These are phyloP conservation scores for Metschnikowia chrysomelidarum DNA, from an alignment of 805 yeast species.

Conservation along the genomic window DNA sequence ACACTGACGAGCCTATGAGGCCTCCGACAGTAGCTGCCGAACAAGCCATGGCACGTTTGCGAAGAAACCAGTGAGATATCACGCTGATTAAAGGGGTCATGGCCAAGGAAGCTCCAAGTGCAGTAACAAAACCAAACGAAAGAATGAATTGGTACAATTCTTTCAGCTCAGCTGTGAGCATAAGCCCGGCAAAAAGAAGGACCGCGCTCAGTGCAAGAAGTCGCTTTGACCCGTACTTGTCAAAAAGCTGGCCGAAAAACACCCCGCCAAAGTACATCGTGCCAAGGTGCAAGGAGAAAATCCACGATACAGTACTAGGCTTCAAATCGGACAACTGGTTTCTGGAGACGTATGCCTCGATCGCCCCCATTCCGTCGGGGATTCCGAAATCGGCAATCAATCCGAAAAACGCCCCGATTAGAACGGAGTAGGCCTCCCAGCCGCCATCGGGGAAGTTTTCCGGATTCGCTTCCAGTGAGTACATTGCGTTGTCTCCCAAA, in stretches of 20 bases:
- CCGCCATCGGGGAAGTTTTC: slow-evolving; percentile 27
- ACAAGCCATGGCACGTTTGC: slow-evolving; percentile 43
- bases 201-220: slow-evolving; percentile 38
- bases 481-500: no score
- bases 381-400: slow-evolving; percentile 23
- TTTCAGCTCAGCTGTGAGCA: slow-evolving; percentile 44
- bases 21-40: slow-evolving; percentile 51
- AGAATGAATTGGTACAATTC: slow-evolving; percentile 50
- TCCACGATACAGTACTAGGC: slow-evolving; percentile 22
- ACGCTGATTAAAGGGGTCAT: slow-evolving; percentile 45
- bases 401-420: slow-evolving; percentile 23
- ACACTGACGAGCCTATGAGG: slow-evolving; percentile 50
- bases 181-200: slow-evolving; percentile 36
- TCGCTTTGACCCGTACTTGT: slow-evolving; percentile 41
- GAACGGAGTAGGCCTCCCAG: slow-evolving; percentile 21
- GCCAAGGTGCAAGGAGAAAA: slow-evolving; percentile 21
- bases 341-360: slow-evolving; percentile 20
- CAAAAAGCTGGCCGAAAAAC: slow-evolving; percentile 47
- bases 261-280: slow-evolving; percentile 26
- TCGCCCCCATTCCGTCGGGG: slow-evolving; percentile 23
- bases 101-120: slow-evolving; percentile 42
- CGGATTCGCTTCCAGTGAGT: slow-evolving; percentile 13
- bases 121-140: slow-evolving; percentile 45
- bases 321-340: slow-evolving; percentile 15
- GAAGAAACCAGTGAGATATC: slow-evolving; percentile 45